Evolutionary conservation across 345 rosid species (phyloP), one percentile per base, ranked within the genome.

Genomic region (Bruguiera sexangula): DNA sequence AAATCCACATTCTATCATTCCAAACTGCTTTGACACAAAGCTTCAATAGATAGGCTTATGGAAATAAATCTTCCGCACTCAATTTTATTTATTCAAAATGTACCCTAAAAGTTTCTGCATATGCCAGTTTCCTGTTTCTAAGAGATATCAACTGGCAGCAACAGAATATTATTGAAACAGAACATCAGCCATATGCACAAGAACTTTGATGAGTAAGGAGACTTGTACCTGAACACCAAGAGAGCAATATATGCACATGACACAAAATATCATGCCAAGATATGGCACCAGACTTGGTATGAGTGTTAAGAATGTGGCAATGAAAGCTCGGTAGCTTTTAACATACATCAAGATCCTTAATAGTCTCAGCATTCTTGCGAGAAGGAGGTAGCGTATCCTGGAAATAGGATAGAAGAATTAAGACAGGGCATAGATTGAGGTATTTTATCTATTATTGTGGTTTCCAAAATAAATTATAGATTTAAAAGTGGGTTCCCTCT

Each of bases 351-450:
- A 79, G 69, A 95, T 77, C 81, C 99, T 88, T 67, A 92, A 88
- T 84, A 95, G 78, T 78, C 99, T 83, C 55, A 95, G 71, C 96
- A 95, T 63, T 90, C 99, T 85, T 58, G 97, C 99, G 68, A 95
- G 88, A 32, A 95, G 94, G 69, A 95, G 96, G 84, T 95, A 95
- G 53, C 99, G 98, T 57, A 95, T 95, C 99, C 99, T 95, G 87
- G 56, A 62, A 73, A 69, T n/a, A 76, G 53, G 74, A 74, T 54
- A 50, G 21, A 27, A 62, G 26, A 55, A 32, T 6, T 36, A 52
- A 50, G n/a, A 37, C 34, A 3, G n/a, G 62, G 51, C 50, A 57
- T 32, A 50, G 36, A 56, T 31, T 26, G 20, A 73, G 58, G 19
- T 50, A 13, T 20, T 5, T 20, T 8, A 27, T 10, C 61, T 2